phyloP scores from a whole-genome alignment of 1,284 basidiomycete species.

The Heterobasidion irregulare region DNA sequence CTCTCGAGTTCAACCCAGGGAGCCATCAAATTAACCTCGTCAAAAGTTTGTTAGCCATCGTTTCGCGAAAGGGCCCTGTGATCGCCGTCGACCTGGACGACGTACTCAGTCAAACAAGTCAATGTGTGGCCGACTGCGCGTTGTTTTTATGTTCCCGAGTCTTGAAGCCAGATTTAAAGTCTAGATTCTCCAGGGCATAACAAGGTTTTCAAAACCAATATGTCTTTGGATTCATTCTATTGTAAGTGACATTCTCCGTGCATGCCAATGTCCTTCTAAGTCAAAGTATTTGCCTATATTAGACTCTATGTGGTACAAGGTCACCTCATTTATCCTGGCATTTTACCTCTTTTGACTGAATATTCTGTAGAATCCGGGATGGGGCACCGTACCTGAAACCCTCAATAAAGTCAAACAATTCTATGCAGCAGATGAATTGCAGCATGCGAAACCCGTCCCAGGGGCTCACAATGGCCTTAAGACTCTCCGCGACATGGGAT shows the following conservation, averaged over 20 bases:
- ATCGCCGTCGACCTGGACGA: conserved; percentile 70
- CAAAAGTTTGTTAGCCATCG: background rate
- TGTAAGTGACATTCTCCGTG: conserved; percentile 29
- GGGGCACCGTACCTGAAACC: conserved; percentile 55
- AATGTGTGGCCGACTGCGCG: conserved; percentile 54
- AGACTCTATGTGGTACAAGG: conserved; percentile 13
- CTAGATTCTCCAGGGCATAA: conserved; percentile 52
- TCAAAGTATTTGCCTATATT: background rate
- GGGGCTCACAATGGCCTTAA: conserved; percentile 52
- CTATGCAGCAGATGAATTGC: conserved; percentile 40
- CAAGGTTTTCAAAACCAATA: conserved; percentile 36
- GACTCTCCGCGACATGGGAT: conserved; percentile 51
- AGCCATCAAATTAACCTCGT: background rate
- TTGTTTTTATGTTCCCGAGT: conserved; percentile 7
- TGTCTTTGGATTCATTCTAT: conserved; percentile 33
- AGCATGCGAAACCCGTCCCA: conserved; percentile 40
- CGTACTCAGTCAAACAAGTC: conserved; percentile 61
- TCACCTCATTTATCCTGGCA: background rate
- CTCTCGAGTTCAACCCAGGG: background rate
- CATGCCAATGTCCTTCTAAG: conserved; percentile 2
- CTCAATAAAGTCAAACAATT: conserved; percentile 44
- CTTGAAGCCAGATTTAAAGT: background rate
- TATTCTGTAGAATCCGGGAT: conserved; percentile 45
- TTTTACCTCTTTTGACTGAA: conserved; percentile 1
- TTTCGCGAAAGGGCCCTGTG: conserved; percentile 19